Evolutionary conservation across 257 asterid genomes (phyloP), one percentile per base, ranked within the genome.

Genomic region (Jacaranda mimosifolia): DNA sequence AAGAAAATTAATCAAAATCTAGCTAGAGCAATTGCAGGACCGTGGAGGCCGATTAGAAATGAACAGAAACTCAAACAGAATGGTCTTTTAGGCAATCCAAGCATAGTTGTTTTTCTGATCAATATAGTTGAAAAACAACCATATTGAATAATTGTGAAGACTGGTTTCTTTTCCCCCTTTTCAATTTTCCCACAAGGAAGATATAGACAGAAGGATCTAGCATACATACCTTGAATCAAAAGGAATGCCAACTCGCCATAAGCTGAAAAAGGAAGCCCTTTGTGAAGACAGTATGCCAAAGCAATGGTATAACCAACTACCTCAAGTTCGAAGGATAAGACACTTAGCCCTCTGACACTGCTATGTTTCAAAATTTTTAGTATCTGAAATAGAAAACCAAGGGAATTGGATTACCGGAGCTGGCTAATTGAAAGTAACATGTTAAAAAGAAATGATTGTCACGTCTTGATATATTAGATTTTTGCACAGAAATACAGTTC

Each of bases 191-290:
- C 32, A 26, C 32, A 26, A 26, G 32, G 2, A 26, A 26, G 32
- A 26, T 26, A 26, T 0, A 26, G 32, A 26, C 1, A 26, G 2
- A 26, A 26, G 62, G 21, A 59, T 78, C 15, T 18, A 21, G 17
- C 14, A 58, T 45, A 63, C 77, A 68, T 85, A 93, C 99, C 97
- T 89, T 95, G 99, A 82, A 93, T 70, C 85, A 93, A 83, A 72
- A 95, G 94, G 85, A 95, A 95, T 14, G 89, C 97, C 84, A 93
- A 82, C 83, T 95, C 99, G 51, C 99, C 99, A 75, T 86, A 95
- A 67, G 99, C 99, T 74, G 98, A 95, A 90, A 93, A 95, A 1
- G 99, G 97, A 73, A 95, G 97, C 79, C 93, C 97, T 85, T 93
- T 91, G 87, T 95, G 98, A 76, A 95, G 97, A 85, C 98, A 95